Base-by-base conservation (phyloP, 2,329 filamentous ascomycete species). In the Thielaviopsis punctulata region DNA sequence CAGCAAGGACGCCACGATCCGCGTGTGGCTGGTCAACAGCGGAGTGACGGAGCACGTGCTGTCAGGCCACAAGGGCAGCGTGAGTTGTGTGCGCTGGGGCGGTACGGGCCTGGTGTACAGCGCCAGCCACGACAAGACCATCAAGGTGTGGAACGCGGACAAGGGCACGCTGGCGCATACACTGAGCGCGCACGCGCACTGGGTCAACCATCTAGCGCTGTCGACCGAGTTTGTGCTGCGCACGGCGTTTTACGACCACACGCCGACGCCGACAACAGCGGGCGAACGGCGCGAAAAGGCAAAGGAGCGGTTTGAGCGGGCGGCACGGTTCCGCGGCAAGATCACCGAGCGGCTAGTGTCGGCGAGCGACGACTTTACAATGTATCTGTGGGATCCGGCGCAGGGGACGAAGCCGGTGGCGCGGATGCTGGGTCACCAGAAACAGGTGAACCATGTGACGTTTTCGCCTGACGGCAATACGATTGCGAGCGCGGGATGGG, bases 71-170 rank as follows among this genome's bases (percentile, higher is more conserved):
- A 92, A 88, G 68, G 82, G 81, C 45, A 86, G 80, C 47, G 86
- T 96, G 15, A 88, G 84, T 45, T 95, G 89, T 64, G 87, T 96
- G 3, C 82, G 82, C 59, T 98, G 92, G 92, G 92, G 92, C 53
- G 90, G 90, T n/a, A 84, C 80, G 1, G 87, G 88, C 3, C 71
- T 78, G 54, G 82, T 94, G 57, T 94, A 92, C 68, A 87, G 84
- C 7, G 79, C 78, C 19, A 93, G 86, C 30, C 88, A 94, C 63
- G 90, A 95, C 69, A 93, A 93, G 71, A 90, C 83, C 1, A 79
- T 96, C 59, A 88, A 90, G 59, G 79, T 95, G 4, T 98, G 90
- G 89, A 82, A 92, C 61, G 78, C 85, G 1, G 73, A 75, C 39
- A 80, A 83, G 57, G 92, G 90, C 25, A 87, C 81, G 2, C 70